phyloP scores from a whole-genome alignment of 139 green algal genomes.

The Micractinium sp. region DNA sequence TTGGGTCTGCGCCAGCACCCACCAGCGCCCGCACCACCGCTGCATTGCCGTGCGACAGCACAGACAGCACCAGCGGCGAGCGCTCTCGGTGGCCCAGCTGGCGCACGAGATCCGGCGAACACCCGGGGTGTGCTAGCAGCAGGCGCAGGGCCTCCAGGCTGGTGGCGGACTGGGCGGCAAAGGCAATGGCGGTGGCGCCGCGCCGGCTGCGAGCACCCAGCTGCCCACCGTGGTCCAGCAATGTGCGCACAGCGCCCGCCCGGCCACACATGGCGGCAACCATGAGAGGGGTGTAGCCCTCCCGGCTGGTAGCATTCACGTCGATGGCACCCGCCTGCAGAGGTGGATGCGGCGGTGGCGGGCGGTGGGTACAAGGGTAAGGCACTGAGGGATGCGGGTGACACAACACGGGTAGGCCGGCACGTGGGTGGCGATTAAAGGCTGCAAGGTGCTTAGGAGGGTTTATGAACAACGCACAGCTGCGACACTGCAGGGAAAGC shows the following conservation, averaged over 20 bases:
- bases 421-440: background rate
- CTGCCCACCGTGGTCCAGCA: background rate
- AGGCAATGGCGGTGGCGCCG: background rate
- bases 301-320: background rate
- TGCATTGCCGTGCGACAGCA: conserved; percentile 3
- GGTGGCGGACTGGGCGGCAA: background rate
- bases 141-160: background rate
- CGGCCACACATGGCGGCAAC: background rate
- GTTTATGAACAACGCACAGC: background rate
- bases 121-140: conserved; percentile 3
- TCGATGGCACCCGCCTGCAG: background rate
- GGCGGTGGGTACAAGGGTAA: background rate
- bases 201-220: background rate
- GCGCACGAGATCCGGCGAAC: background rate
- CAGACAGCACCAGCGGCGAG: conserved; percentile 4
- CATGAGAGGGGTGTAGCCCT: background rate
- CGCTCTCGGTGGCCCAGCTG: background rate
- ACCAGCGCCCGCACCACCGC: conserved; percentile 5
- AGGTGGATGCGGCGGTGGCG: no score
- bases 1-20: conserved; percentile 13
- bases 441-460: background rate
- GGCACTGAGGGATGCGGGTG: background rate
- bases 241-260: background rate
- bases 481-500: background rate
- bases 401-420: background rate